Evolutionary conservation across 306 rosid species (phyloP).

Genomic region (Erythrophleum fordii): DNA sequence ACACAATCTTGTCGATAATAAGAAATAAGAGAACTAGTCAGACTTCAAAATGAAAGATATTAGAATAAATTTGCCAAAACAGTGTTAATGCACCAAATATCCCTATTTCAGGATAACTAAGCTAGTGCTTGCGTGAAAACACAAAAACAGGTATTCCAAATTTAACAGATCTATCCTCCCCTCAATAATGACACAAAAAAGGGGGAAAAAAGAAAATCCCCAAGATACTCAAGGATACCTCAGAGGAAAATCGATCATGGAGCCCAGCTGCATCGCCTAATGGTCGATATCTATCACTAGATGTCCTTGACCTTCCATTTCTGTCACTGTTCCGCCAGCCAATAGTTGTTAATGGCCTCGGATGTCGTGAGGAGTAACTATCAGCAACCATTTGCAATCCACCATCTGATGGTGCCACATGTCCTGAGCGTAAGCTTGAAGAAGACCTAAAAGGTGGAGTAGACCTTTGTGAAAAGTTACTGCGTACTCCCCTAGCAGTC

Average conservation of each 20-base stretch:
- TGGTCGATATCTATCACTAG: constrained; percentile 45
- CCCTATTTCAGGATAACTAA: constrained; percentile 15
- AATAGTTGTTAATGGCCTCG: constrained; percentile 45
- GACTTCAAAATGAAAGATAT: background rate
- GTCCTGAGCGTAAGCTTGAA: constrained; percentile 50
- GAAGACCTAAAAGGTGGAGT: constrained; percentile 51
- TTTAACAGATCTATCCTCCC: constrained; percentile 4
- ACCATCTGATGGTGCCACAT: constrained; percentile 44
- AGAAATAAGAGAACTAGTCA: background rate
- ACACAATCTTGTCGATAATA: constrained; percentile 7
- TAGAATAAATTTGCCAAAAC: background rate
- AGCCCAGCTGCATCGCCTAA: constrained; percentile 34
- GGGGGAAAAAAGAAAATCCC: background rate
- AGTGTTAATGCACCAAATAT: background rate
- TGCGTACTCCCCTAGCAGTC: constrained; percentile 51
- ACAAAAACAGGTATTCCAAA: constrained; percentile 9
- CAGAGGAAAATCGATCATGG: constrained; percentile 49
- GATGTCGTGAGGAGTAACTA: constrained; percentile 50
- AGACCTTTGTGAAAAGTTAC: constrained; percentile 53
- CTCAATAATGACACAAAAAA: constrained; percentile 23
- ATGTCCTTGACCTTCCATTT: constrained; percentile 55
- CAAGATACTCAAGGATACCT: constrained; percentile 38
- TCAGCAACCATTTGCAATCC: constrained; percentile 50
- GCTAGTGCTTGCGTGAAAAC: constrained; percentile 1
- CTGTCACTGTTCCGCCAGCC: constrained; percentile 58